Base-by-base conservation (phyloP, 2,329 filamentous ascomycete genomes). In the Fusarium continuum region DNA sequence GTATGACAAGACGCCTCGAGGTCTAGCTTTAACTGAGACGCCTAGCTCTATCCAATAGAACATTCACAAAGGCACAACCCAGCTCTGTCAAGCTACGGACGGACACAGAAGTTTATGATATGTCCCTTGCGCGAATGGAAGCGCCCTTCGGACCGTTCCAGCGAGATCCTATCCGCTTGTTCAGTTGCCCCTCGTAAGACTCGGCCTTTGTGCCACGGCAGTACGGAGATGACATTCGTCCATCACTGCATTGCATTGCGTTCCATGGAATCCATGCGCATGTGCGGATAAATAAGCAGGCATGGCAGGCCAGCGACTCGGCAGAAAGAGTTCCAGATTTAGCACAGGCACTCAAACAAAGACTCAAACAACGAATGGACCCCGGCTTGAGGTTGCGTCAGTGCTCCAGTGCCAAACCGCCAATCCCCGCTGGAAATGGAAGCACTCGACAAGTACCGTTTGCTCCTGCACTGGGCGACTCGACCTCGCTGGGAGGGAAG, bases 321-420 rank as follows among this genome's bases (percentile, higher is more conserved):
- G 22, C 55, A 58, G 32, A 16, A 19, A 40, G 38, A 47, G 25
- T 28, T 47, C 34, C 56, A 41, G 55, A 58, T 58, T 57, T 58
- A 41, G 38, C 51, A n/a, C n/a, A n/a, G n/a, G n/a, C n/a, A 56
- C 34, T 38, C 34, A 29, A 26, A 25, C 10, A 32, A 34, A 56
- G 34, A 53, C 41, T 62, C 28, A 32, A 52, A 31, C 14, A 57
- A 35, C 10, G 22, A 9, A 14, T 31, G 20, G 32, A 35, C 54
- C 60, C 50, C 45, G 48, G 38, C 36, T 36, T 38, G 44, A 51
- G 40, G 46, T 51, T 65, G 56, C 61, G 48, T 63, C 52, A 65
- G 63, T 65, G 51, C 35, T 59, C 47, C 61, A 65, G 53, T 47
- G 35, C 39, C 51, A 65, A 62, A 62, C 46, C 25, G 31, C 28